A percentile compares a stretch with the other conserved stretches of the same genome.
Conservation (phyloP, 805 yeast species). For the Candida chauliodis region DNA sequence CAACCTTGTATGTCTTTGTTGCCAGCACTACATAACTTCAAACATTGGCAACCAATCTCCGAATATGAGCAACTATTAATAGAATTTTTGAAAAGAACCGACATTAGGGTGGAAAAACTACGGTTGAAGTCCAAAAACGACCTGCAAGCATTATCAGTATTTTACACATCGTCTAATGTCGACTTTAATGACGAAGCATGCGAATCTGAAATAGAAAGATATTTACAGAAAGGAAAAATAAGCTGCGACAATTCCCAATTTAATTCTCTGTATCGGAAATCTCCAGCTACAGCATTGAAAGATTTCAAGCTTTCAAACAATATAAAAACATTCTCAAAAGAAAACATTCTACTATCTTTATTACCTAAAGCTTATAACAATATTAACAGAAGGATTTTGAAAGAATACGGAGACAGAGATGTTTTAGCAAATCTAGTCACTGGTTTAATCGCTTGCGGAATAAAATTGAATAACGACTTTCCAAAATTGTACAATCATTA, state of each 20-base stretch:
- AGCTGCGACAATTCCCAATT: slow-evolving; percentile 1
- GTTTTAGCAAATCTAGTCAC: slow-evolving; percentile 19
- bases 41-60: slow-evolving; percentile 2
- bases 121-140: background rate
- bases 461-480: slow-evolving; percentile 20
- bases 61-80: slow-evolving; percentile 1
- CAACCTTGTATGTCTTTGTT: slow-evolving; percentile 1
- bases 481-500: slow-evolving; percentile 22
- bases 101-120: background rate
- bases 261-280: background rate
- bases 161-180: background rate
- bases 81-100: slow-evolving; percentile 1
- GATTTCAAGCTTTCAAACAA: slow-evolving; percentile 1
- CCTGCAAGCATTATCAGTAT: background rate
- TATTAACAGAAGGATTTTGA: background rate
- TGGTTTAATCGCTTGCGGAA: slow-evolving; percentile 23
- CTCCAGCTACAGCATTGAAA: background rate
- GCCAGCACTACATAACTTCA: slow-evolving; percentile 1
- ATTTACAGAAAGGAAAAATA: background rate
- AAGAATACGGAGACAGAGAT: slow-evolving; percentile 2
- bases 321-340: background rate
- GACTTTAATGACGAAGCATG: background rate
- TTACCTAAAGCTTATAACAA: slow-evolving; percentile 1
- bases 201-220: background rate
- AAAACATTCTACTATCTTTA: background rate